These are phyloP conservation scores for Suillus variegatus DNA, from an alignment of 768 basidiomycete species.

Conservation along the genomic window DNA sequence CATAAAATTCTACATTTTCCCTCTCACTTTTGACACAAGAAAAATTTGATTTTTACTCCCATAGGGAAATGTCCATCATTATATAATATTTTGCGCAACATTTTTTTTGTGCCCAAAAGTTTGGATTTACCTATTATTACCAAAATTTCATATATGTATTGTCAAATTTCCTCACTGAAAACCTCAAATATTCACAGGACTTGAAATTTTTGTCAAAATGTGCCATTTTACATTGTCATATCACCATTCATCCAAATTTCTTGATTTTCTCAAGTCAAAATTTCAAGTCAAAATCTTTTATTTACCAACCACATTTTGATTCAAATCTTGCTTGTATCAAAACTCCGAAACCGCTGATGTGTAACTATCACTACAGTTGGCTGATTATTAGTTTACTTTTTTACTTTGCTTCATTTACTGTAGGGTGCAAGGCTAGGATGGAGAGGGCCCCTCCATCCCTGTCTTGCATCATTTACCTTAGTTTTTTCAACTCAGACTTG, in stretches of 20 bases:
- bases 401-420: too few species aligned
- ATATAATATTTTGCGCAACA: background rate
- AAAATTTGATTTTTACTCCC: background rate
- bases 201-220: background rate
- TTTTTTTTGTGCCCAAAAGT: background rate
- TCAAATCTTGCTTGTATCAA: background rate
- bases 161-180: background rate
- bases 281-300: background rate
- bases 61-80: background rate
- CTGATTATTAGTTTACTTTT: too few species aligned
- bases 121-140: background rate
- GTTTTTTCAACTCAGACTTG: too few species aligned
- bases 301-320: background rate
- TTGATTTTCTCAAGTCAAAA: background rate
- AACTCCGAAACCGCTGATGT: too few species aligned
- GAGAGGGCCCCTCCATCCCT: too few species aligned
- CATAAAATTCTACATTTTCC: too few species aligned
- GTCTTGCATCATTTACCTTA: too few species aligned
- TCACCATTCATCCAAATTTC: background rate
- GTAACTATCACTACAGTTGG: too few species aligned
- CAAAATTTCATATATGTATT: background rate
- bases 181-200: background rate
- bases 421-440: too few species aligned
- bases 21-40: too few species aligned
- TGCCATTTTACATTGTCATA: background rate